Conservation (phyloP, 352 stramenopile species). For the Thalassiosira livingstoniorum region DNA sequence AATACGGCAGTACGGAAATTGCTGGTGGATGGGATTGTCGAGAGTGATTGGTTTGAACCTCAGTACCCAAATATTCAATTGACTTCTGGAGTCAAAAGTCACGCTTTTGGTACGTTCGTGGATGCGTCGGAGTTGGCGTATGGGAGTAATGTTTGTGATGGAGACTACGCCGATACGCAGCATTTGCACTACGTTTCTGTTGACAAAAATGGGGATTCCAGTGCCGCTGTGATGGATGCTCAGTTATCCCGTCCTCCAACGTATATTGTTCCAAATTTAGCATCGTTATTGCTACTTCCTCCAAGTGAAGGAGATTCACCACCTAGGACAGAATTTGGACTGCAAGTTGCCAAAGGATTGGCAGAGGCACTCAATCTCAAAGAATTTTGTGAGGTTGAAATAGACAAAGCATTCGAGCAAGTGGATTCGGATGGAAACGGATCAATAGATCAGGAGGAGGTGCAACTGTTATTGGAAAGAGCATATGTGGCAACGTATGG, state of each 20-base stretch:
- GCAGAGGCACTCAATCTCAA: constrained; percentile 40
- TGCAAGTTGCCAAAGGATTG: constrained; percentile 35
- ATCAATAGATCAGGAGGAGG: constrained; percentile 42
- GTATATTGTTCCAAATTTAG: constrained; percentile 54
- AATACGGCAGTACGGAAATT: constrained; percentile 45
- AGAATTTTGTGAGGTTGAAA: constrained; percentile 33
- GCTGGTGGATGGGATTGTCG: constrained; percentile 38
- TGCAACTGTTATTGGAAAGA: constrained; percentile 32
- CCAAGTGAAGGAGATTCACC: constrained; percentile 24
- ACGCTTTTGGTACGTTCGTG: constrained; percentile 29
- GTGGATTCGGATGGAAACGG: constrained; percentile 48
- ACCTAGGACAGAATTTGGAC: constrained; percentile 45
- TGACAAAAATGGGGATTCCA: too few species aligned
- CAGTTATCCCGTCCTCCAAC: constrained; percentile 46
- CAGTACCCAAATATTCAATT: constrained; percentile 40
- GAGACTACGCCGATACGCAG: constrained; percentile 33
- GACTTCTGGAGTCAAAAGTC: constrained; percentile 17
- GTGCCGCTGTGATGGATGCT: too few species aligned
- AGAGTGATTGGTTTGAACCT: constrained; percentile 42
- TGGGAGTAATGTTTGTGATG: constrained; percentile 43
- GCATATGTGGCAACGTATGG: constrained; percentile 49
- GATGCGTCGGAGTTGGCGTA: constrained; percentile 50
- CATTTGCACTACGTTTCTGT: background rate
- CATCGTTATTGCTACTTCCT: constrained; percentile 36
- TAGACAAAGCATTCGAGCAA: constrained; percentile 41